Evolutionary conservation across 495 filamentous ascomycete species (phyloP).

Genomic region (Penicillium nucicola): DNA sequence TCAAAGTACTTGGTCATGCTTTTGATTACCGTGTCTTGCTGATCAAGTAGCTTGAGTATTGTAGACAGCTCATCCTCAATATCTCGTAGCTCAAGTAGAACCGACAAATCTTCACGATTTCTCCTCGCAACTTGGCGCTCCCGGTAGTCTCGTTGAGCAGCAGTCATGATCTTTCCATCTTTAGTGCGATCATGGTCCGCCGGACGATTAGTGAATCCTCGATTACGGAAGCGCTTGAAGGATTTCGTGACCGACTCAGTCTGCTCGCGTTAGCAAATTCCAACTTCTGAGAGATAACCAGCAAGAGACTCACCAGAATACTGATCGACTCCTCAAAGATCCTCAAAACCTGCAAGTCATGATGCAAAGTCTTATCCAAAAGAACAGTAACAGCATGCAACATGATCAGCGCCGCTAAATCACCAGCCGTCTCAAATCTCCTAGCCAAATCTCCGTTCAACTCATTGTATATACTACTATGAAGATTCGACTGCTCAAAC

Average conservation of each 20-base stretch:
- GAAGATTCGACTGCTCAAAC: conserved; percentile 59
- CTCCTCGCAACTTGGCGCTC: conserved; percentile 50
- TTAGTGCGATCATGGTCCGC: conserved; percentile 47
- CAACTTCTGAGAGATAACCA: neutral
- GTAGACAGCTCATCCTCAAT: conserved; percentile 64
- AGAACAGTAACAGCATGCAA: conserved; percentile 62
- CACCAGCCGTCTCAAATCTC: conserved; percentile 59
- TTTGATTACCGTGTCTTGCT: conserved; percentile 51
- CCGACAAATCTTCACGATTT: conserved; percentile 62
- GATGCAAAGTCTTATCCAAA: conserved; percentile 54
- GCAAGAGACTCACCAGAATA: conserved; percentile 44
- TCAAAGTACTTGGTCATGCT: conserved; percentile 46
- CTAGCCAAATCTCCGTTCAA: conserved; percentile 64
- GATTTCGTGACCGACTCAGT: conserved; percentile 62
- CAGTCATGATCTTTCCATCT: conserved; percentile 40
- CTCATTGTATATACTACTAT: conserved; percentile 65
- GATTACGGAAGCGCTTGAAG: conserved; percentile 60
- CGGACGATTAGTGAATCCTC: conserved; percentile 40
- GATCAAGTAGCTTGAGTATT: conserved; percentile 54
- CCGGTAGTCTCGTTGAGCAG: conserved; percentile 43
- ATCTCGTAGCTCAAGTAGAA: conserved; percentile 62
- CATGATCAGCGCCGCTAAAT: conserved; percentile 60
- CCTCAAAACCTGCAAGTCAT: conserved; percentile 60
- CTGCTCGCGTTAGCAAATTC: conserved; percentile 18
- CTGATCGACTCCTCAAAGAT: conserved; percentile 68